Base-by-base conservation (phyloP, 139 green algal genomes). In the Coelastrella sp. region DNA sequence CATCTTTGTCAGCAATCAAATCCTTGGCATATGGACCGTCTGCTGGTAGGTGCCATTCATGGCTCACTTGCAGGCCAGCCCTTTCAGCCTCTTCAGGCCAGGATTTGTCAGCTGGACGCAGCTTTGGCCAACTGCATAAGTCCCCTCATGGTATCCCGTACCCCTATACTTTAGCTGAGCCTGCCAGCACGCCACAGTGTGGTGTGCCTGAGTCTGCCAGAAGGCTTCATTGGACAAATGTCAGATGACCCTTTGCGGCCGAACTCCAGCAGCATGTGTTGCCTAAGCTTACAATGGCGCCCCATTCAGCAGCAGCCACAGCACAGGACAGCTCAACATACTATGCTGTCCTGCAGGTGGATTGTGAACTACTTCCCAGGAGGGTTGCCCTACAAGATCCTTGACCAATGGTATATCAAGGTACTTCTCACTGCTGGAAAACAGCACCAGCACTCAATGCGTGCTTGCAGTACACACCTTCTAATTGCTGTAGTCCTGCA, bases 371-470 rank as follows among this genome's bases (percentile, higher is more conserved):
- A 79, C 64, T 64, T 23, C 65, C 82, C 82, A 56, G 82, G 82
- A 13, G 64, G 82, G 14, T 0, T 88, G 13, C 54, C 59, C 20
- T 64, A 64, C 8, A 78, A 47, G 2, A 6, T 79, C 32, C 5
- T 88, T n/a, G 47, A 78, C 64, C 64, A 79, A 47, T 78, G 82
- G 65, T 88, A 64, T 16, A 88, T 88, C 64, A 88, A 88, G 65
- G 82, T 88, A 59, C n/a, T 8, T 4, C 5, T 64, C 1, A 59
- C 22, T 14, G 76, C 76, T n/a, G 32, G 32, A 47, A 0, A 64
- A 19, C 76, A 83, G 6, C 76, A 83, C 14, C n/a, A 23, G 47
- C 6, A 7, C 5, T 20, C 16, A 7, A 59, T 7, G 23, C 76
- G 3, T 2, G 11, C 11, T 71, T 83, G 22, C 2, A 83, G 59